Conservation (phyloP, 352 stramenopile genomes). For the Phytophthora colocasiae region DNA sequence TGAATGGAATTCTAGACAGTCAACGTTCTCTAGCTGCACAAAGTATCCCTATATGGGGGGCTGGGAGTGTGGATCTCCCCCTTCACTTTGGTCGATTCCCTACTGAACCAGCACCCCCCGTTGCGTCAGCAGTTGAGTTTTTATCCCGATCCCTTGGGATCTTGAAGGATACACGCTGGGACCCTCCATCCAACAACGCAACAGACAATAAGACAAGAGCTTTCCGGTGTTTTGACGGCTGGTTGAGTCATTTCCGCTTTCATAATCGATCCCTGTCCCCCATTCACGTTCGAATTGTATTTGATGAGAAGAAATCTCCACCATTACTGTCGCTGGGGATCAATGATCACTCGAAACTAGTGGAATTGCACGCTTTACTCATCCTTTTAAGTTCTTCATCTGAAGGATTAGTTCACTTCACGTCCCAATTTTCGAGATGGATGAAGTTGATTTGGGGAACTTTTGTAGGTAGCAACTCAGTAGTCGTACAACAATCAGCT, state of each 20-base stretch:
- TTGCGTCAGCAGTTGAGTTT: conserved; percentile 23
- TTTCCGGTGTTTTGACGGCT: conserved; percentile 79
- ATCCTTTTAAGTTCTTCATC: conserved; percentile 57
- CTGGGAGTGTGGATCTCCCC: conserved; percentile 48
- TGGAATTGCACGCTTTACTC: conserved; percentile 54
- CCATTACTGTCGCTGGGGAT: not conserved
- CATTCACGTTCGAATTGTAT: conserved; percentile 94
- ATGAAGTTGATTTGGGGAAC: conserved; percentile 58
- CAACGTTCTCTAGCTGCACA: conserved; percentile 69
- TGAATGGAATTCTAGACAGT: conserved; percentile 90
- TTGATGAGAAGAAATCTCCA: conserved; percentile 68
- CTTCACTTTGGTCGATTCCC: conserved; percentile 62
- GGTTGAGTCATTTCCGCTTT: conserved; percentile 87
- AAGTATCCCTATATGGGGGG: conserved; percentile 35
- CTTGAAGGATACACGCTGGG: conserved; percentile 19
- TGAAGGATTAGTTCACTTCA: conserved; percentile 55
- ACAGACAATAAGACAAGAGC: conserved; percentile 1
- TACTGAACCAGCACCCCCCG: not conserved
- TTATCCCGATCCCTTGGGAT: conserved; percentile 33
- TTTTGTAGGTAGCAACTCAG: conserved; percentile 54
- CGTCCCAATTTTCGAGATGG: conserved; percentile 48
- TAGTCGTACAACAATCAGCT: conserved; percentile 68
- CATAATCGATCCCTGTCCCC: conserved; percentile 91
- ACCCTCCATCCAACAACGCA: conserved; percentile 20
- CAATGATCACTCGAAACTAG: conserved; percentile 18